phyloP scores from a whole-genome alignment of 805 yeast genomes.

The Pichia scutulata region DNA sequence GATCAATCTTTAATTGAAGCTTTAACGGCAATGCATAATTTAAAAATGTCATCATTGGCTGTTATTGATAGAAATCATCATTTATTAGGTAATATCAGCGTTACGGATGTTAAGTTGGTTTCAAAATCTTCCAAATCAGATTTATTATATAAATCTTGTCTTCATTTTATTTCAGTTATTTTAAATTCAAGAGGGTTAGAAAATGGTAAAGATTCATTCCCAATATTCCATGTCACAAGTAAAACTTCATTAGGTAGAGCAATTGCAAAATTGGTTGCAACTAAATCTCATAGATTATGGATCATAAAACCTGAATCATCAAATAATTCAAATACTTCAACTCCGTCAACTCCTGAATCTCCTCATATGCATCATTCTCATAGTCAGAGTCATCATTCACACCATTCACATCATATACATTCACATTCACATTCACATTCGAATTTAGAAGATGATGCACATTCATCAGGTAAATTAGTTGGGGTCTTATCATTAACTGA shows the following conservation, averaged over 20 bases:
- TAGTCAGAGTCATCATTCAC: constrained; percentile 3
- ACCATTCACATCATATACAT: constrained; percentile 1
- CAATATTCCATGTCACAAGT: constrained; percentile 86
- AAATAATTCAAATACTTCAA: constrained; percentile 10
- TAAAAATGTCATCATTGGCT: constrained; percentile 83
- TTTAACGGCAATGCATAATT: constrained; percentile 71
- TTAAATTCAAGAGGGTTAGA: constrained; percentile 83
- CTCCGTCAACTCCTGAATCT: constrained; percentile 6
- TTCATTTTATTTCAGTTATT: constrained; percentile 81
- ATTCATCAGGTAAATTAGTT: constrained; percentile 70
- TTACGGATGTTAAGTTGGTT: constrained; percentile 86
- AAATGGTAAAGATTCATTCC: constrained; percentile 93
- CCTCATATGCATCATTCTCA: constrained; percentile 5
- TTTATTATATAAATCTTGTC: constrained; percentile 70
- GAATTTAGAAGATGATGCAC: constrained; percentile 27
- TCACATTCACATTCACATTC: constrained; percentile 2
- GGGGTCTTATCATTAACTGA: constrained; percentile 94
- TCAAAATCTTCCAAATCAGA: constrained; percentile 83
- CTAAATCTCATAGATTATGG: constrained; percentile 87
- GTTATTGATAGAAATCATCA: constrained; percentile 75
- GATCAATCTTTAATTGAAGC: constrained; percentile 87
- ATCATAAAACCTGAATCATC: constrained; percentile 50
- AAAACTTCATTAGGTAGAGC: constrained; percentile 78
- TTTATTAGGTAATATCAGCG: constrained; percentile 85
- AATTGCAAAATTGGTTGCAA: constrained; percentile 91